Conservation (phyloP, 129 eudicot genomes). For the Flaveria ramosissima region DNA sequence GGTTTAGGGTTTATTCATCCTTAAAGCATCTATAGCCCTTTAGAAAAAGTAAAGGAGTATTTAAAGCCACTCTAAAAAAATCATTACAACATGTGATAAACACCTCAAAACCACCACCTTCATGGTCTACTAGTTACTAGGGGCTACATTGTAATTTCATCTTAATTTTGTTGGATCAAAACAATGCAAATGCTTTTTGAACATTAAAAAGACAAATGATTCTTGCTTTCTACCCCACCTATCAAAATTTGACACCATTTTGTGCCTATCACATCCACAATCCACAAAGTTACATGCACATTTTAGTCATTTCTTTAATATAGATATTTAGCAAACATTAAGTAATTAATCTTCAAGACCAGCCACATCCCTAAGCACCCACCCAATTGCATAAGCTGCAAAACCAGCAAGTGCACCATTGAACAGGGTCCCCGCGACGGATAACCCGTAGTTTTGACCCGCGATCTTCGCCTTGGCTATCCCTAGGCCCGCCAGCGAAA, state of each 20-base stretch:
- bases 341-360: slow-evolving; percentile 51
- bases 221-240: slow-evolving; percentile 6
- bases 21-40: too few species aligned
- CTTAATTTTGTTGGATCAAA: not conserved
- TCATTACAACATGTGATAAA: not conserved
- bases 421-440: slow-evolving; percentile 50
- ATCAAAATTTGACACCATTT: slow-evolving; percentile 21
- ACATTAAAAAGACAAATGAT: not conserved
- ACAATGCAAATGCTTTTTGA: not conserved
- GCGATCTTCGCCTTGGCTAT: slow-evolving; percentile 70
- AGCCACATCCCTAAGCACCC: slow-evolving; percentile 75
- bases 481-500: slow-evolving; percentile 66
- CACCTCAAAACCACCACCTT: not conserved
- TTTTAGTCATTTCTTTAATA: not conserved
- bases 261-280: slow-evolving; percentile 9
- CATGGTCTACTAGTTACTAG: not conserved
- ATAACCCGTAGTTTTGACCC: slow-evolving; percentile 52
- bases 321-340: not conserved
- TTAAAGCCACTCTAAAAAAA: not conserved
- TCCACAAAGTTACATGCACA: not conserved
- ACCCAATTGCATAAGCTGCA: slow-evolving; percentile 73
- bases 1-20: too few species aligned
- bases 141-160: not conserved
- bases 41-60: too few species aligned
- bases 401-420: slow-evolving; percentile 78